Base-by-base conservation (phyloP, 129 eudicot genomes). In the Helichrysum umbraculigerum region DNA sequence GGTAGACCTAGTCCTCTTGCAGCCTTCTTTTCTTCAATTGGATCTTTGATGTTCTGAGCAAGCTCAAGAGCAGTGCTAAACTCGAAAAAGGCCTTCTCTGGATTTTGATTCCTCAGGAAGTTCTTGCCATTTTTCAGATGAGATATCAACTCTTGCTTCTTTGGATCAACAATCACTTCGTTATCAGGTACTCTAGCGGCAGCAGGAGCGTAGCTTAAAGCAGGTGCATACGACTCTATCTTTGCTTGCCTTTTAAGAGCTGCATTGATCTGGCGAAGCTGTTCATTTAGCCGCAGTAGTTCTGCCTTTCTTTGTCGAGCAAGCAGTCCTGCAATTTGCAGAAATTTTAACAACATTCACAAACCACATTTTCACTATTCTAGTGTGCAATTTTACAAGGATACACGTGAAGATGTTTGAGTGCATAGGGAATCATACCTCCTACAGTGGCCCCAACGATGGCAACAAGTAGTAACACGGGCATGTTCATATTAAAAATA, bases 391-490 rank as follows among this genome's bases (percentile, higher is more conserved):
- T 8, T 39, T 51, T 51, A 12, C 58, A 51, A 51, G 19, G 58
- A 6, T 41, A 29, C 17, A 33, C 62, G 28, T 63, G 25, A 74
- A 34, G 69, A 76, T 22, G 52, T 57, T 29, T 22, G 41, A 79
- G 54, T 56, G 51, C 35, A 68, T 15, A 70, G 51, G 16, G 58
- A 19, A 72, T 54, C 59, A 66, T 70, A 94, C 99, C 99, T 89
- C 99, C 99, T 81, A 95, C 99, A n/a, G 99, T 91, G 69, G 97
- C 99, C 30, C 99, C 99, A 44, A 91, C 70, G 42, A 95, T 90
- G 72, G 99, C 92, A 70, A 95, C 96, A 72, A 86, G 76, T 66
- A 95, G 94, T 80, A 95, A 81, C 72, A 91, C 42, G 9, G 99
- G 99, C 99, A 95, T 95, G 73, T 83, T 83, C 99, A 95, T 95